Percentiles rank a stretch among this genome's conserved stretches.
phyloP scores from a whole-genome alignment of 768 basidiomycete genomes.

The Trametes cinnabarina region DNA sequence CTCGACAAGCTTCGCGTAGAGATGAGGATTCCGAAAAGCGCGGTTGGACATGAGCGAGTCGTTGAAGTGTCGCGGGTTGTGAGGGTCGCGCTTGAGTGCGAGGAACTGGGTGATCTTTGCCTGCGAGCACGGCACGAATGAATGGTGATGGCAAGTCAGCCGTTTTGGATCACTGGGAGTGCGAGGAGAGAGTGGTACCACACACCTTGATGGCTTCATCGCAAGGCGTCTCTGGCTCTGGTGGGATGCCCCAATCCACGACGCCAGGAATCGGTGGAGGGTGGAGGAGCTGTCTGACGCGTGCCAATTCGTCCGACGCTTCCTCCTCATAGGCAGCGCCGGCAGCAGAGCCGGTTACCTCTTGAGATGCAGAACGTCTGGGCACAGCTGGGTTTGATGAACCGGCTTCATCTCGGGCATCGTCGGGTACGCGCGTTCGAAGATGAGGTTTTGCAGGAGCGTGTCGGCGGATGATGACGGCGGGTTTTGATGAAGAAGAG shows the following conservation, averaged over 20 bases:
- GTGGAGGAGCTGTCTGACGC: constrained; percentile 53
- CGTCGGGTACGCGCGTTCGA: constrained; percentile 50
- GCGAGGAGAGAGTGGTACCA: neutral
- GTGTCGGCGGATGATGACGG: constrained; percentile 59
- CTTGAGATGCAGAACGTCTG: constrained; percentile 18
- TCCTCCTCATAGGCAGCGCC: neutral
- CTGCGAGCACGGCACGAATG: constrained; percentile 39
- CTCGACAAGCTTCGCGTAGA: constrained; percentile 94
- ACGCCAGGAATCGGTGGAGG: constrained; percentile 66
- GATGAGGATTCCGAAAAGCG: constrained; percentile 92
- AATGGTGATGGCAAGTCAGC: too few species aligned
- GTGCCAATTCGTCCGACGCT: constrained; percentile 42
- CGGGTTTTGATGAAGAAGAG: constrained; percentile 36
- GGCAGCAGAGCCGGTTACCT: neutral
- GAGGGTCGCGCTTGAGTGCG: constrained; percentile 59
- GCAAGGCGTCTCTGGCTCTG: constrained; percentile 49
- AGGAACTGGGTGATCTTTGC: constrained; percentile 81
- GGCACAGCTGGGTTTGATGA: constrained; percentile 4
- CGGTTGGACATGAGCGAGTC: constrained; percentile 91
- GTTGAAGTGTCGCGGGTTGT: constrained; percentile 85
- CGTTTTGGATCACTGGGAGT: too few species aligned
- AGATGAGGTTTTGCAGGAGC: constrained; percentile 47
- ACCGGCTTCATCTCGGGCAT: constrained; percentile 24
- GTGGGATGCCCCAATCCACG: constrained; percentile 77
- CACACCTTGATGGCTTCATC: constrained; percentile 64